Conservation (phyloP, 2,329 filamentous ascomycete genomes). For the Fusarium denticulatum region DNA sequence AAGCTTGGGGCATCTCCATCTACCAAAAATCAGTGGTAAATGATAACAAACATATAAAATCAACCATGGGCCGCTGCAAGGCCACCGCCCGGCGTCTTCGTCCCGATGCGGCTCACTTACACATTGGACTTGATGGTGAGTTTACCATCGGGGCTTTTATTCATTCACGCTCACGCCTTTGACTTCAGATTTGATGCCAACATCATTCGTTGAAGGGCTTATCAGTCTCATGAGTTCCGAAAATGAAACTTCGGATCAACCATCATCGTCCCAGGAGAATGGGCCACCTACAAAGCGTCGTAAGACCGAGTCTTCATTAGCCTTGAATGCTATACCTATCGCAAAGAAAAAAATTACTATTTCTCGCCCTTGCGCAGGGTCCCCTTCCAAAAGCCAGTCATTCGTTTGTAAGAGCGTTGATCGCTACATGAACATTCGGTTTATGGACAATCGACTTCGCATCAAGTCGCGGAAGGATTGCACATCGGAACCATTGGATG, state of each 20-base stretch:
- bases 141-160: neutral
- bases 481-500: conserved; percentile 4
- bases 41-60: neutral
- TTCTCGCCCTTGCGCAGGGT: conserved; percentile 38
- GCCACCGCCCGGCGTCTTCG: conserved; percentile 5
- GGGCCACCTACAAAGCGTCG: conserved; percentile 47
- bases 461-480: conserved; percentile 27
- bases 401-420: conserved; percentile 34
- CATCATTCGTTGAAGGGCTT: conserved; percentile 36
- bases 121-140: conserved; percentile 43
- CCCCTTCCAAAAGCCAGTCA: neutral
- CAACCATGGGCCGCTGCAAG: conserved; percentile 30
- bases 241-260: conserved; percentile 1
- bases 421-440: conserved; percentile 31
- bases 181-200: conserved; percentile 41
- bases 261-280: conserved; percentile 7
- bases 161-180: neutral
- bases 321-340: conserved; percentile 39
- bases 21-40: neutral
- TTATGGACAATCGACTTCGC: conserved; percentile 15
- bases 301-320: conserved; percentile 35
- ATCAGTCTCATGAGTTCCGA: conserved; percentile 32
- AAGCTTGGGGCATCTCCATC: neutral
- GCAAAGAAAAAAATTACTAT: conserved; percentile 41
- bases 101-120: neutral